Evolutionary conservation across 2,329 filamentous ascomycete species (phyloP).

Genomic region (Eurotiales sp.): DNA sequence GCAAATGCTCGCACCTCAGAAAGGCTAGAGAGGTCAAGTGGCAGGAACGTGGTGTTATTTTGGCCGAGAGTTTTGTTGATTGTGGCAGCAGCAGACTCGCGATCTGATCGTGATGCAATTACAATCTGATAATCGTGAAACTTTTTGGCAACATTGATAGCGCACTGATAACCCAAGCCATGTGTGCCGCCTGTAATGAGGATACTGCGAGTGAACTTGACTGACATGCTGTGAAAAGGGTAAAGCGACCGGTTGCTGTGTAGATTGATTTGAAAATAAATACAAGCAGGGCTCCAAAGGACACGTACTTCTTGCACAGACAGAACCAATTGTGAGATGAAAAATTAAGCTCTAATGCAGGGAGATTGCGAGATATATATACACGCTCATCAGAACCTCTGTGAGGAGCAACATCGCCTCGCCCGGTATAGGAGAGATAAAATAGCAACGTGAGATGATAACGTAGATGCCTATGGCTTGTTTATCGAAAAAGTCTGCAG

Average conservation of each 20-base stretch:
- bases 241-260: too few species aligned
- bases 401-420: too few species aligned
- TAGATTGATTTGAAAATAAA: neutral
- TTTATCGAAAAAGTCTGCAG: too few species aligned
- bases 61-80: slow-evolving; percentile 44
- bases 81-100: slow-evolving; percentile 34
- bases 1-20: slow-evolving; percentile 43
- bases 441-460: too few species aligned
- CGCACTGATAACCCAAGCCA: slow-evolving; percentile 43
- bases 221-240: neutral
- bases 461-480: too few species aligned
- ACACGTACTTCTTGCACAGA: too few species aligned
- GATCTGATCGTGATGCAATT: slow-evolving; percentile 44
- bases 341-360: too few species aligned
- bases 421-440: too few species aligned
- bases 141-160: slow-evolving; percentile 38
- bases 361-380: too few species aligned
- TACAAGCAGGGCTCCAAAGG: too few species aligned
- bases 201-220: neutral
- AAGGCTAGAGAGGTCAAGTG: slow-evolving; percentile 43
- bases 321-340: too few species aligned
- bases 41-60: slow-evolving; percentile 40
- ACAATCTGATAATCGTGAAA: slow-evolving; percentile 41
- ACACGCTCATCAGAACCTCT: too few species aligned
- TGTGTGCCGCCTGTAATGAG: slow-evolving; percentile 48